Base-by-base conservation (phyloP, 306 rosid genomes). In the Lathyrus tuberosus region DNA sequence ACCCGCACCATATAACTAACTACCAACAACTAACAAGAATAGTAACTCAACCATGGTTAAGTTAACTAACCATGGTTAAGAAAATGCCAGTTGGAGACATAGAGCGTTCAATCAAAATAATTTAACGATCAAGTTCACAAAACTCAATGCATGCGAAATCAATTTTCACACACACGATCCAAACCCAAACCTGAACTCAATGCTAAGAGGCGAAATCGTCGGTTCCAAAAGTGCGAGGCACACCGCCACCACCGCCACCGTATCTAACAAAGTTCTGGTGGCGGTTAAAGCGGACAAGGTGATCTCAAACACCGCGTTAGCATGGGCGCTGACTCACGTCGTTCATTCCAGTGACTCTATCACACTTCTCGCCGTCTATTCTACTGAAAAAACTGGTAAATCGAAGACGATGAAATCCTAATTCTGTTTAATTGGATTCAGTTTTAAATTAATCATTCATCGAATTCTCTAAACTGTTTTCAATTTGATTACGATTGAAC, bases 281-380 rank as follows among this genome's bases (percentile, higher is more conserved):
- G 97, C 99, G 10, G 87, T 91, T 35, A 94, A 87, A 71, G 97
- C 95, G 3, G 97, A 86, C 84, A 89, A 72, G 73, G 79, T 83
- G 71, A 86, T 94, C 63, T 88, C 95, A 51, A 91, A 86, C 72
- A 31, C 86, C 20, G 85, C 96, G 44, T 81, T 94, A 64, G 88
- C 88, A 4, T 94, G 97, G 99, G 99, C 96, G 17, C 95, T 94
- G 67, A 84, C 93, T 72, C 96, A 94, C 67, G 89, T 94, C 33
- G 92, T 83, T 72, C 95, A 82, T 47, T 90, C 88, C 64, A 82
- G 83, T 66, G 95, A 91, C 53, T 78, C 88, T 62, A 85, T 94
- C 41, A 91, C 97, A 8, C 81, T 94, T 17, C 92, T 94, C 51
- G 97, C 99, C 56, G 84, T 94, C 4, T 80, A 86, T 64, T 82